Conservation (phyloP, 225 moss, liverwort and hornwort species). For the Rhytidiadelphus loreus region DNA sequence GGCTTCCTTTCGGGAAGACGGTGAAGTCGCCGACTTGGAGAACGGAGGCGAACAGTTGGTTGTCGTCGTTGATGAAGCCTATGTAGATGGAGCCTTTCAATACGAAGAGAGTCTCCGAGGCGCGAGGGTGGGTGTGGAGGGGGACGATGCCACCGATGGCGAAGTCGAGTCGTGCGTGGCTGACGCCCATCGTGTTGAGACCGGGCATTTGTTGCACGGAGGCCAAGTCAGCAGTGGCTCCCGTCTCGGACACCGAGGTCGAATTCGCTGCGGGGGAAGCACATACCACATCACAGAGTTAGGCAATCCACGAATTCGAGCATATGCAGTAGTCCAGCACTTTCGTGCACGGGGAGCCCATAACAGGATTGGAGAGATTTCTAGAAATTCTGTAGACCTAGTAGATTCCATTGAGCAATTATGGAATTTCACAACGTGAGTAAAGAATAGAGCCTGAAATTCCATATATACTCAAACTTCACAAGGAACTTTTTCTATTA, state of each 20-base stretch:
- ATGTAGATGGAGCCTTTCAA: neutral
- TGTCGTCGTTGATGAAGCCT: neutral
- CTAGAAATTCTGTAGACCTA: neutral
- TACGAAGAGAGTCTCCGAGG: neutral
- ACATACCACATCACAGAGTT: neutral
- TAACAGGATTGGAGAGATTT: neutral
- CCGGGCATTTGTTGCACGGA: neutral
- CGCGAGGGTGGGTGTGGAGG: neutral
- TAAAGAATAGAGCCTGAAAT: neutral
- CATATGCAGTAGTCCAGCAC: neutral
- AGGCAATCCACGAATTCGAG: neutral
- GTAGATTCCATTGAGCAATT: neutral
- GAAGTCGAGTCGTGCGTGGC: neutral
- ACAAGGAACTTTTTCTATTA: neutral
- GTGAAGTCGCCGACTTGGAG: neutral
- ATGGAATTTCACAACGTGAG: neutral
- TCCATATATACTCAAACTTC: too few species aligned
- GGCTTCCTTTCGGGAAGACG: neutral
- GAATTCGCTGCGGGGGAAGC: neutral
- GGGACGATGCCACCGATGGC: neutral
- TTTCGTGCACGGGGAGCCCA: neutral
- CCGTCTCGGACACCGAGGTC: neutral
- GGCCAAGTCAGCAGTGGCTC: neutral
- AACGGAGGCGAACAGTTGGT: neutral
- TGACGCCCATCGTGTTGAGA: neutral